Base-by-base conservation (phyloP, 768 basidiomycete species). In the Hericium rajendrae region DNA sequence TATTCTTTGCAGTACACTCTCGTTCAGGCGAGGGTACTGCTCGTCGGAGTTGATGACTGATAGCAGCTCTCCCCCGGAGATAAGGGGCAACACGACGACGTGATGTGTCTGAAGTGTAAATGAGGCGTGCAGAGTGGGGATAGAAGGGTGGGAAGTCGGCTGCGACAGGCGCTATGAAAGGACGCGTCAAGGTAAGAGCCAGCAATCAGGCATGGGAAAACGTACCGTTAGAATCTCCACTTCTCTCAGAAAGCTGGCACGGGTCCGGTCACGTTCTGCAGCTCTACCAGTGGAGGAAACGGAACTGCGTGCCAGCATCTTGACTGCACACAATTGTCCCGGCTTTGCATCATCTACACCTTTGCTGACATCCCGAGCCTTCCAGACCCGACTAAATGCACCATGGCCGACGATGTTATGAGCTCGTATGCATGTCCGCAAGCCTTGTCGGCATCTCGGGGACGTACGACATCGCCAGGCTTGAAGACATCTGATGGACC, bases 21-120 rank as follows among this genome's bases (percentile, higher is more conserved):
- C 79, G 26, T 67, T 56, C 10, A 72, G 57, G 9, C 60, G 64
- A 3, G 70, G 62, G 41, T 71, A 68, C 28, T 64, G 63, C 20
- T 62, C 71, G 66, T 79, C 82, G 59, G 71, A 76, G 67, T 85
- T 84, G 53, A 93, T 78, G 55, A 91, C 74, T 8, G 85, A 82
- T 59, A 94, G 82, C 13, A 94, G 77, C 69, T 95, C 92, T 2
- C 91, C 91, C 6, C 91, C 91, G 0, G 76, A 72, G 2, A 91
- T 69, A 64, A 83, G 83, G 24, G 90, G 89, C 5, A 95, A 75
- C 1, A 91, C 85, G 50, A 94, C 79, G 58, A 87, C 81, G 67
- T 93, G 88, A 66, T 89, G 83, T 0, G 82, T 76, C 4, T 79
- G 73, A 0, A 88, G 88, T 11, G 86, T 81, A 67, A 93, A 82